Percentiles rank a stretch among this genome's conserved stretches.
Evolutionary conservation across 2,329 filamentous ascomycete species (phyloP).

Genomic region (Lasiodiplodia gonubiensis): DNA sequence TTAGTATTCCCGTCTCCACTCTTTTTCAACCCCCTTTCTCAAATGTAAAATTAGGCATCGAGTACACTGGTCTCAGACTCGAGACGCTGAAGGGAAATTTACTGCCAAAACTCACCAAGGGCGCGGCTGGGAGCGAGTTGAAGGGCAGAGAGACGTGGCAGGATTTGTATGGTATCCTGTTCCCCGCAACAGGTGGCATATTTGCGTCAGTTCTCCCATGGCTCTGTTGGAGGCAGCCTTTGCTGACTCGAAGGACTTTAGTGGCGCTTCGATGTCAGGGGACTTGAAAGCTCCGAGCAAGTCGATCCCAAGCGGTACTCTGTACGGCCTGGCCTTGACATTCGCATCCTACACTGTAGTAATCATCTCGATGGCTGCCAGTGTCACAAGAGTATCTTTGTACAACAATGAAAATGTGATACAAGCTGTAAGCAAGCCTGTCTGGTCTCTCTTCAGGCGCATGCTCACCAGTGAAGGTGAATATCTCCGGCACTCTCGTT

Average conservation of each 20-base stretch:
- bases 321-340: constrained; percentile 77
- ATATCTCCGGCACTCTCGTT: constrained; percentile 73
- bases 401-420: constrained; percentile 79
- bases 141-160: constrained; percentile 73
- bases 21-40: constrained; percentile 71
- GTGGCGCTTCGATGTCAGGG: constrained; percentile 87
- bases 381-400: constrained; percentile 75
- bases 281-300: constrained; percentile 83
- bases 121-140: constrained; percentile 66
- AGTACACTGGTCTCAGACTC: constrained; percentile 78
- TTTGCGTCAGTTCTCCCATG: constrained; percentile 54
- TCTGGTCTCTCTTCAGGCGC: neutral
- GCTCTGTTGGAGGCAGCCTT: neutral
- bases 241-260: constrained; percentile 46
- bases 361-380: constrained; percentile 77
- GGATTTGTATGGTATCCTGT: constrained; percentile 83
- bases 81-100: constrained; percentile 76
- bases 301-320: constrained; percentile 82
- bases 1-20: constrained; percentile 83
- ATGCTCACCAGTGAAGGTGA: constrained; percentile 57
- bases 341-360: constrained; percentile 78
- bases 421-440: constrained; percentile 62
- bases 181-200: constrained; percentile 70
- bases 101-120: constrained; percentile 67
- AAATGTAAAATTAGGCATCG: constrained; percentile 65